phyloP scores from a whole-genome alignment of 306 rosid genomes.

The Neltuma alba region DNA sequence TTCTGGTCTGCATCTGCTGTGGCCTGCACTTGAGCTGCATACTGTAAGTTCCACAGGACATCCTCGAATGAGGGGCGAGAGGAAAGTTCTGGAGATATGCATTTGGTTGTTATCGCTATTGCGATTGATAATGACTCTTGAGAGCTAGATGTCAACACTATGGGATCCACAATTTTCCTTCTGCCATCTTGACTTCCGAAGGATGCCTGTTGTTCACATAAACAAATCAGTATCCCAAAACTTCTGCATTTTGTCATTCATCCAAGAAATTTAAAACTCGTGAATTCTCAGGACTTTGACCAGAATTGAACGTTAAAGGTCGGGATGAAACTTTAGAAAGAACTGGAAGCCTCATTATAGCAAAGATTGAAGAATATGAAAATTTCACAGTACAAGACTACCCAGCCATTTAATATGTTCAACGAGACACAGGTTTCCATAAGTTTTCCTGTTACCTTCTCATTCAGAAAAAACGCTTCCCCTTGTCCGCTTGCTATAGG shows the following conservation, averaged over 20 bases:
- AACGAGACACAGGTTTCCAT: neutral
- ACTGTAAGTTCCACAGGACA: constrained; percentile 82
- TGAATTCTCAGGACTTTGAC: neutral
- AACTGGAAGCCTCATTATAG: neutral
- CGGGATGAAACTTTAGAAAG: neutral
- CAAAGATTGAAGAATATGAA: neutral
- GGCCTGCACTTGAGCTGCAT: constrained; percentile 92
- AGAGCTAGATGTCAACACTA: constrained; percentile 69
- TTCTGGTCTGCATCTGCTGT: constrained; percentile 74
- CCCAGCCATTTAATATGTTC: neutral
- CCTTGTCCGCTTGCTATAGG: constrained; percentile 62
- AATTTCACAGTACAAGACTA: neutral
- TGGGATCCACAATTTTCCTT: constrained; percentile 74
- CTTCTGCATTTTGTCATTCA: constrained; percentile 1
- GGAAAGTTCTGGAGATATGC: constrained; percentile 63
- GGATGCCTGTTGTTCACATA: constrained; percentile 64
- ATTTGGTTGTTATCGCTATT: constrained; percentile 70
- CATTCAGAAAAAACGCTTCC: constrained; percentile 68
- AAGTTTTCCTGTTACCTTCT: constrained; percentile 57
- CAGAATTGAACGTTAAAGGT: neutral
- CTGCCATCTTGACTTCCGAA: constrained; percentile 80
- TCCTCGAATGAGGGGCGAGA: constrained; percentile 85
- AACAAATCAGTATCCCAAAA: constrained; percentile 1
- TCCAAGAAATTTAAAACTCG: neutral
- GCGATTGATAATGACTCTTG: constrained; percentile 80